These are phyloP conservation scores for Amaranthus cruentus DNA, from an alignment of 148 eudicot species.

Conservation along the genomic window DNA sequence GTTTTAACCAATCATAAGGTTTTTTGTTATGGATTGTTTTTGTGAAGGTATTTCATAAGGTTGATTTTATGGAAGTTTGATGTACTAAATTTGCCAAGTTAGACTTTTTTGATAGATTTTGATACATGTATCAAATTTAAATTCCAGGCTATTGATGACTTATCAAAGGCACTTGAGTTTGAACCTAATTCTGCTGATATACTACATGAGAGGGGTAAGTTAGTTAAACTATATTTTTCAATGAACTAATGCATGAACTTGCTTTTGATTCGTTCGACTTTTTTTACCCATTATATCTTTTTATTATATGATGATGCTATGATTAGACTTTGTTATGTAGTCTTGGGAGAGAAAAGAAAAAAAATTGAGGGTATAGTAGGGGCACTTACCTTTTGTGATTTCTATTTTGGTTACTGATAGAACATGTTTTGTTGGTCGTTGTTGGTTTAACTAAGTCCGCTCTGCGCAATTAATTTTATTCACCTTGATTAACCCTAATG, in stretches of 20 bases:
- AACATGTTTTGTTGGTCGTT: no score
- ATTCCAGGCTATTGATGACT: constrained; percentile 82
- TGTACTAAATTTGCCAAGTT: background rate
- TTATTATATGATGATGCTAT: constrained; percentile 1
- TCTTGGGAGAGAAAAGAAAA: background rate
- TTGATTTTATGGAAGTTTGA: no score
- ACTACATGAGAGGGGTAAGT: constrained; percentile 93
- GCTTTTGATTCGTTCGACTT: background rate
- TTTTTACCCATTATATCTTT: background rate
- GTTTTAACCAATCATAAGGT: no score
- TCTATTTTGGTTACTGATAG: no score
- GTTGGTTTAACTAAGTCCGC: no score
- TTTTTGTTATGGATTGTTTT: no score
- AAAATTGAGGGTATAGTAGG: background rate
- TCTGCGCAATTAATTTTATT: no score
- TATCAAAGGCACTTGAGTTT: constrained; percentile 85
- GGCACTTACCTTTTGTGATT: background rate
- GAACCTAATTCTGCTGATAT: constrained; percentile 82
- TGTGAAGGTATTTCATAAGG: no score
- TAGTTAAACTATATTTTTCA: constrained; percentile 6
- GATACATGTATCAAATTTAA: constrained; percentile 7
- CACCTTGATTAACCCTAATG: no score
- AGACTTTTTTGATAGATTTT: background rate
- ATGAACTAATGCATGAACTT: background rate
- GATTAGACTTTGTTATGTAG: background rate